A percentile compares a stretch with the other conserved stretches of the same genome.
Conservation (phyloP, 1,139 yeast genomes). For the Yamadazyma diospyri region DNA sequence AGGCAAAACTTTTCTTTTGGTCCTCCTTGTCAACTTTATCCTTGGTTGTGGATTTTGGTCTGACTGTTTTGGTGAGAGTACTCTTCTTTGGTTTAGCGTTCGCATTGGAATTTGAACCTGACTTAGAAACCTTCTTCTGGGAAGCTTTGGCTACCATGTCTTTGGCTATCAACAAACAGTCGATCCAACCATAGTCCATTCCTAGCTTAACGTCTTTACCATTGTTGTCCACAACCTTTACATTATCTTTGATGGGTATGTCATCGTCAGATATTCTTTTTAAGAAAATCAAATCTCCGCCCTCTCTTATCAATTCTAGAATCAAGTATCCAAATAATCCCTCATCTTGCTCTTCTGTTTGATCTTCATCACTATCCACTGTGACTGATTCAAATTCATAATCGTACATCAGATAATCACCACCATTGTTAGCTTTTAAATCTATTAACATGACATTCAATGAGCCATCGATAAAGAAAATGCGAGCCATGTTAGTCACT, state of each 20-base stretch:
- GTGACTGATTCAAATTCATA: constrained; percentile 55
- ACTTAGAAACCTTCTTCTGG: too few relatives aligned
- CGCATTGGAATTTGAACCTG: too few relatives aligned
- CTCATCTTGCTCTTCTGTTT: constrained; percentile 18
- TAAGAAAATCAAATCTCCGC: constrained; percentile 58
- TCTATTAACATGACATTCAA: constrained; percentile 43
- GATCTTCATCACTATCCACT: constrained; percentile 43
- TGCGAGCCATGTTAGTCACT: constrained; percentile 45
- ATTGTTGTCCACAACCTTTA: constrained; percentile 35
- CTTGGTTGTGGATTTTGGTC: constrained; percentile 9
- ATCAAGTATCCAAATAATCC: constrained; percentile 55
- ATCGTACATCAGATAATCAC: constrained; percentile 73
- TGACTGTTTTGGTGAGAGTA: constrained; percentile 9
- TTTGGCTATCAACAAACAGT: constrained; percentile 42
- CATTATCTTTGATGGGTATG: constrained; percentile 24
- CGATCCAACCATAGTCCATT: constrained; percentile 43
- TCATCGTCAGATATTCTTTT: constrained; percentile 33
- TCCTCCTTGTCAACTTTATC: constrained; percentile 3
- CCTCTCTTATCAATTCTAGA: constrained; percentile 54
- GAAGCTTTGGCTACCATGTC: constrained; percentile 29
- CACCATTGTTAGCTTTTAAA: constrained; percentile 48
- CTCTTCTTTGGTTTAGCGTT: constrained; percentile 7
- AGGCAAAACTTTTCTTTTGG: constrained; percentile 32
- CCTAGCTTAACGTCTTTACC: constrained; percentile 37
- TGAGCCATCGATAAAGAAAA: constrained; percentile 37